A percentile compares a stretch with the other conserved stretches of the same genome.
Conservation (phyloP, 164 flowering plant species). For the Stephania cephalantha region DNA sequence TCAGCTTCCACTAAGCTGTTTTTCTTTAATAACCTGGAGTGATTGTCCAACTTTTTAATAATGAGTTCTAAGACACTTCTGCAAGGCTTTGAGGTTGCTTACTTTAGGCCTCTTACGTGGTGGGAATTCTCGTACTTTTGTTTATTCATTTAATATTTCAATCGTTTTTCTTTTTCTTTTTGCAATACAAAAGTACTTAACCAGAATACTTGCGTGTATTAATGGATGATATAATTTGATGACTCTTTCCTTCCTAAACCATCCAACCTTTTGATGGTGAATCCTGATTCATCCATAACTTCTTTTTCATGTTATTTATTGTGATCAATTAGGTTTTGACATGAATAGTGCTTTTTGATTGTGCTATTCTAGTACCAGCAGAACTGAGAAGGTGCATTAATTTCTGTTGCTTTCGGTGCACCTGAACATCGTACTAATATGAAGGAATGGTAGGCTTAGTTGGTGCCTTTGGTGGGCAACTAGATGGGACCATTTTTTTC, state of each 20-base stretch:
- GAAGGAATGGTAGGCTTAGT: background rate
- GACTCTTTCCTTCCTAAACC: background rate
- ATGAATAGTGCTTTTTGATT: background rate
- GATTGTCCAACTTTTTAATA: too few species aligned
- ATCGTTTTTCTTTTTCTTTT: background rate
- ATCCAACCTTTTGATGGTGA: background rate
- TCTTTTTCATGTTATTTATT: background rate
- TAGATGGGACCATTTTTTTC: background rate
- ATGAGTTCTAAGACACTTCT: too few species aligned
- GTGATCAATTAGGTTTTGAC: background rate
- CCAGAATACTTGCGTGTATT: background rate
- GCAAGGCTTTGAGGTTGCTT: too few species aligned
- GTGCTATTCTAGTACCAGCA: background rate
- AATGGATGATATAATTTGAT: conserved; percentile 2
- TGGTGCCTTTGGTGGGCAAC: background rate
- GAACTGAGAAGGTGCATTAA: background rate
- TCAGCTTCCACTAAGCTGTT: too few species aligned
- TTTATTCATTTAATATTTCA: background rate
- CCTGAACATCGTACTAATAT: too few species aligned
- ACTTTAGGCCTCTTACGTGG: too few species aligned
- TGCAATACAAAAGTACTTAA: background rate
- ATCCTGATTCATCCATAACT: background rate
- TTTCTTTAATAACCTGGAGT: too few species aligned
- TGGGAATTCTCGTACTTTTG: too few species aligned
- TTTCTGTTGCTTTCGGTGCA: background rate